Percentiles rank a stretch among this genome's conserved stretches.
These are phyloP conservation scores for Boletales sp. DNA, from an alignment of 768 basidiomycete species.

Conservation along the genomic window DNA sequence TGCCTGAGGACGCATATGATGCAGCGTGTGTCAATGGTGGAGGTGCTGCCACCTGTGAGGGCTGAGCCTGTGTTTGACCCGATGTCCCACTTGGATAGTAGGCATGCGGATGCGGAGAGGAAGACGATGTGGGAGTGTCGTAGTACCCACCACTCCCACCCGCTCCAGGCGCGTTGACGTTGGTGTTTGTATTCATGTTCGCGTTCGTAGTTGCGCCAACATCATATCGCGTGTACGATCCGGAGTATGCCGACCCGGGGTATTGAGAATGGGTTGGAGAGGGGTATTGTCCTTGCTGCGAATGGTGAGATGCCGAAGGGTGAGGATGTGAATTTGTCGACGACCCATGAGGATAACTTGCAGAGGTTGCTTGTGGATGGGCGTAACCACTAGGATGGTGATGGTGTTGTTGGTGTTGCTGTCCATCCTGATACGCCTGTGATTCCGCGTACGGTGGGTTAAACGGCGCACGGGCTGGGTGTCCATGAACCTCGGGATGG, in stretches of 20 bases:
- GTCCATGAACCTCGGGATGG: conserved; percentile 18
- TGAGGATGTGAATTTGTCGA: conserved; percentile 21
- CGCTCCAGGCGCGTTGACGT: conserved; percentile 6
- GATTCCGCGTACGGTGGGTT: conserved; percentile 22
- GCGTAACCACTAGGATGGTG: conserved; percentile 16
- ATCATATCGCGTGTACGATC: conserved; percentile 27
- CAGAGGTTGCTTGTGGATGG: conserved; percentile 19
- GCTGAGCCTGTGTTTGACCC: conserved; percentile 13
- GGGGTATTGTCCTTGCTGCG: conserved; percentile 23
- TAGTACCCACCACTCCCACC: conserved; percentile 22
- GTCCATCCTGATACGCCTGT: conserved; percentile 27
- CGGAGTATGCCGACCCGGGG: conserved; percentile 20
- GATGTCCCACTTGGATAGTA: conserved; percentile 22
- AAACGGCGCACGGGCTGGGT: conserved; percentile 18
- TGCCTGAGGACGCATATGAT: conserved; percentile 22
- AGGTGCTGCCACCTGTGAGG: conserved; percentile 14
- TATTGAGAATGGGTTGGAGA: conserved; percentile 26
- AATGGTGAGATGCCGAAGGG: conserved; percentile 17
- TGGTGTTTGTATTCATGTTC: conserved; percentile 9
- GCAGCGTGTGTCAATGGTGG: conserved; percentile 18
- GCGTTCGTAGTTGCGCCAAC: conserved; percentile 23
- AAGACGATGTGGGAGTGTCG: conserved; percentile 18
- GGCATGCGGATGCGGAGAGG: conserved; percentile 18
- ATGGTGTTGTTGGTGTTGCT: conserved; percentile 9
- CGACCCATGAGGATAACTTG: conserved; percentile 15